These are phyloP conservation scores for Withania somnifera DNA, from an alignment of 305 asterid species.

Conservation along the genomic window DNA sequence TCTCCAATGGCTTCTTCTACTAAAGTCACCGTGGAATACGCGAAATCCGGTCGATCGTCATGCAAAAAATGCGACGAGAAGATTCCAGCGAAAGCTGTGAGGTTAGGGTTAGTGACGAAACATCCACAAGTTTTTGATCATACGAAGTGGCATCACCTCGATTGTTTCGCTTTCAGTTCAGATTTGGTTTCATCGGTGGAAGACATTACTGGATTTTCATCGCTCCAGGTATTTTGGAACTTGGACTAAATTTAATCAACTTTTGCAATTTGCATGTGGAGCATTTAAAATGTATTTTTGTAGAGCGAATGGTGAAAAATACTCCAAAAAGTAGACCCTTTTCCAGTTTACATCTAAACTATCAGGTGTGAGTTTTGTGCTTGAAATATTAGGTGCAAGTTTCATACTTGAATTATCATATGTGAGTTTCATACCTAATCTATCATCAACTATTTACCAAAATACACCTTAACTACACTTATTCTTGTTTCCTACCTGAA, in stretches of 20 bases:
- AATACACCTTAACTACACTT: background rate
- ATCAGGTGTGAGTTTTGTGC: background rate
- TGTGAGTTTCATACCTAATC: background rate
- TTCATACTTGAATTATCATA: background rate
- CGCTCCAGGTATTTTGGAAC: conserved; percentile 47
- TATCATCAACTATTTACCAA: background rate
- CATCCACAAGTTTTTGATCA: conserved; percentile 71
- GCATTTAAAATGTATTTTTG: background rate
- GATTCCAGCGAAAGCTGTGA: conserved; percentile 41
- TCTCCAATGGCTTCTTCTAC: conserved; percentile 31
- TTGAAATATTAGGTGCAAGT: too few species aligned
- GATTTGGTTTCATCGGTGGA: conserved; percentile 32
- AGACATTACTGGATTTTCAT: conserved; percentile 55
- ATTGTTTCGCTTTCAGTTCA: conserved; percentile 45
- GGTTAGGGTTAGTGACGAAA: conserved; percentile 62
- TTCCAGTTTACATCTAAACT: background rate
- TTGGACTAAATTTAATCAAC: background rate
- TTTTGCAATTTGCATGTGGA: background rate
- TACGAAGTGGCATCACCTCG: conserved; percentile 89
- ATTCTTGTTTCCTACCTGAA: background rate
- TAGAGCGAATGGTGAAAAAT: background rate
- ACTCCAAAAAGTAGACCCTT: too few species aligned
- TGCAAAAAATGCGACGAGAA: conserved; percentile 73
- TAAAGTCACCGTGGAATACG: conserved; percentile 60
- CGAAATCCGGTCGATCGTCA: conserved; percentile 79